Evolutionary conservation across 345 rosid genomes (phyloP).

Genomic region (Eutrema heterophyllum): DNA sequence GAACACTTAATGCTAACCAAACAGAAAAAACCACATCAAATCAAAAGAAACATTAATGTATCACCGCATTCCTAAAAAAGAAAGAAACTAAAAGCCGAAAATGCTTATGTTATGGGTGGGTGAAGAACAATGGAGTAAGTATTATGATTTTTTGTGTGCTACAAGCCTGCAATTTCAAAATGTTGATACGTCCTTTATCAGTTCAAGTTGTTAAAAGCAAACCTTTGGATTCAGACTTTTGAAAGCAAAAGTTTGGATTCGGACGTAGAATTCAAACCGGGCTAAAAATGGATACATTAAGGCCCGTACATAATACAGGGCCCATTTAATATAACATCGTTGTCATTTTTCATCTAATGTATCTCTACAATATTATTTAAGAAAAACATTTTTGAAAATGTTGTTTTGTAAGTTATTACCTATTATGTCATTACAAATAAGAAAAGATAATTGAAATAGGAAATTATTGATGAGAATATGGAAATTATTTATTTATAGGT

Average conservation of each 20-base stretch:
- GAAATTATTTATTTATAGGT: no score
- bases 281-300: neutral
- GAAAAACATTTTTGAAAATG: no score
- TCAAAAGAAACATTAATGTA: neutral
- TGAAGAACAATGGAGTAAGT: neutral
- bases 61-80: neutral
- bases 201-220: neutral
- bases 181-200: neutral
- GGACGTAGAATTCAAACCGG: neutral
- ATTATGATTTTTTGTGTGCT: neutral
- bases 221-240: neutral
- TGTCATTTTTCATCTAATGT: neutral
- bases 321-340: constrained; percentile 1
- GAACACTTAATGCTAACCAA: neutral
- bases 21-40: neutral
- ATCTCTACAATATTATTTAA: no score
- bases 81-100: neutral
- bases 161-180: neutral
- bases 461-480: no score
- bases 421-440: no score
- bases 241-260: neutral
- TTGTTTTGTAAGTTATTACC: no score
- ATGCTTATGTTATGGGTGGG: neutral
- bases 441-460: no score
- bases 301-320: neutral